Conservation (phyloP, 1,284 basidiomycete genomes). For the Meripilus lineatus region DNA sequence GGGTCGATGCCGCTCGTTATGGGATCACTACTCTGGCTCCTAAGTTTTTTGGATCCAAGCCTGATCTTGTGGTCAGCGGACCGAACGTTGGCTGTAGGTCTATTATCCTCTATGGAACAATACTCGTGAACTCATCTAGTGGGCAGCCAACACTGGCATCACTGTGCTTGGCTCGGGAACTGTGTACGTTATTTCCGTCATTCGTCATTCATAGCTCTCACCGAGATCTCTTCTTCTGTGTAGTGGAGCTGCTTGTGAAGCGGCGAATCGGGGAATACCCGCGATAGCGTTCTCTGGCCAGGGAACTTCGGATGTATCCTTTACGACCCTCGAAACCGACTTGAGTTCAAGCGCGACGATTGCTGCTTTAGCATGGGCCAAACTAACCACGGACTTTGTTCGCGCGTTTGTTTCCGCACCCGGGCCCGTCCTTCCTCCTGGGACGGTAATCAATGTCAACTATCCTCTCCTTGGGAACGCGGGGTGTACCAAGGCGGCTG, state of each 20-base stretch:
- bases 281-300: slow-evolving; percentile 45
- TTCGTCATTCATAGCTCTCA: slow-evolving; percentile 18
- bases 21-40: slow-evolving; percentile 45
- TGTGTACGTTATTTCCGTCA: slow-evolving; percentile 36
- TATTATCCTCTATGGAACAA: background rate
- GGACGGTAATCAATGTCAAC: slow-evolving; percentile 45
- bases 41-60: slow-evolving; percentile 34
- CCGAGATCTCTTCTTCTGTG: background rate
- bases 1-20: slow-evolving; percentile 39
- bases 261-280: slow-evolving; percentile 39
- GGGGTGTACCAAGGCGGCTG: slow-evolving; percentile 31
- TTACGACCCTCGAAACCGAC: slow-evolving; percentile 35
- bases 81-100: slow-evolving; percentile 41
- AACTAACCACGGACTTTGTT: slow-evolving; percentile 36
- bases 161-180: slow-evolving; percentile 34
- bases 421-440: slow-evolving; percentile 35
- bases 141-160: slow-evolving; percentile 22
- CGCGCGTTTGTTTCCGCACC: slow-evolving; percentile 24
- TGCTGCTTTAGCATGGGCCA: slow-evolving; percentile 36
- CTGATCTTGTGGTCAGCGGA: slow-evolving; percentile 47
- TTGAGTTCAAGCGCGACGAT: slow-evolving; percentile 29
- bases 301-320: slow-evolving; percentile 37
- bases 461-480: slow-evolving; percentile 29
- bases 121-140: background rate
- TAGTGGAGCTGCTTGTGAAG: slow-evolving; percentile 44